Base-by-base conservation (phyloP, 768 basidiomycete genomes). In the Sarcodon aspratus region DNA sequence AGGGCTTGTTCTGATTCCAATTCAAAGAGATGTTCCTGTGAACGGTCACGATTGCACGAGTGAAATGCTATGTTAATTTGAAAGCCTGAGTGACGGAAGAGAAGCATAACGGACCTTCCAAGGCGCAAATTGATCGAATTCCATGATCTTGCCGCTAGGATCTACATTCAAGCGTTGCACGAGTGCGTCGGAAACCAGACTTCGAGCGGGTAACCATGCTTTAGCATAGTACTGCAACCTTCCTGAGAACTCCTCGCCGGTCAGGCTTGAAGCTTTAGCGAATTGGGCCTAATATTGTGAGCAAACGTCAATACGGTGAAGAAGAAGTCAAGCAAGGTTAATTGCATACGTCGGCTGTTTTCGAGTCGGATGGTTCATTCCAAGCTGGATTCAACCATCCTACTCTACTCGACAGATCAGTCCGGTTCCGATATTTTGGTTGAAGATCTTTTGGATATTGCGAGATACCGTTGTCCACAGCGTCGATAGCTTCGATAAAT, bases 401-500 rank as follows among this genome's bases (percentile, higher is more conserved):
- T 21, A 99, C 85, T 50, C 95, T 81, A 55, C 80, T 79, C 11
- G 87, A 85, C 6, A 99, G 67, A 64, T 95, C 89, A 10, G 94
- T 95, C 43, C 79, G 70, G 54, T 69, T 80, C 54, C 75, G 74
- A 68, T 98, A 99, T 50, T 69, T 74, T 8, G 85, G 76, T 52
- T 75, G 69, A 48, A 84, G 61, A 46, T 82, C 80, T 3, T 70
- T 64, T 3, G 80, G 71, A 63, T 88, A 93, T 59, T 90, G 87
- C 2, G 80, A 75, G 54, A 99, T 78, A 13, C 95, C 95, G 61
- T 99, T 99, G 69, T 99, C 95, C 61, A 93, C 84, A 4, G 77
- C 95, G 64, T 96, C 94, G 53, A 97, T 80, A 9, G 84, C 87
- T 66, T 99, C 95, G 42, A 99, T 85, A 59, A 95, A 92, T 61